A percentile compares a stretch with the other conserved stretches of the same genome.
Conservation (phyloP, 176 grass and related monocot species). For the Elaeis guineensis region DNA sequence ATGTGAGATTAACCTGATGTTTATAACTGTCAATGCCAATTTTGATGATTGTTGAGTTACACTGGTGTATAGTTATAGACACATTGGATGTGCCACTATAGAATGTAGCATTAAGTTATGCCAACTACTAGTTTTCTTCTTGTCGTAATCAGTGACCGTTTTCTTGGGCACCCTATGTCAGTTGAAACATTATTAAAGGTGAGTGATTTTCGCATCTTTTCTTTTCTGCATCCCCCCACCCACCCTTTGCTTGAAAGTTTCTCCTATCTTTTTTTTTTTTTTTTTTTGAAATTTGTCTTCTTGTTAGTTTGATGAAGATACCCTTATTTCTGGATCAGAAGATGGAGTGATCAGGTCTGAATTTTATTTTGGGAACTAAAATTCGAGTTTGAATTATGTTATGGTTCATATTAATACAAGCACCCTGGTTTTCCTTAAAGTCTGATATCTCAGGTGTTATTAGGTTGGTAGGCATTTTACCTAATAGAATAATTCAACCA, state of each 20-base stretch:
- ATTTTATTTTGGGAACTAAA: background rate
- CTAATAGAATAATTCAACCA: conserved; percentile 83
- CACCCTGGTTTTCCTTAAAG: background rate
- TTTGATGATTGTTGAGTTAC: no score
- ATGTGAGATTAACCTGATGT: no score
- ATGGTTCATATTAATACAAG: no score
- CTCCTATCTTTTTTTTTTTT: background rate
- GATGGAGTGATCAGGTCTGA: conserved; percentile 87
- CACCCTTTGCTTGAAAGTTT: background rate
- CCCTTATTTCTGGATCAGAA: conserved; percentile 74
- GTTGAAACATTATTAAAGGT: conserved; percentile 88
- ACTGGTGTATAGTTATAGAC: no score
- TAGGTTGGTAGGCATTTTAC: conserved; percentile 85
- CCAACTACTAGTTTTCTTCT: conserved; percentile 5
- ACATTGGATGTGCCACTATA: background rate
- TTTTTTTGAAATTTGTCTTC: conserved; percentile 10
- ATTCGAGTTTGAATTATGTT: no score
- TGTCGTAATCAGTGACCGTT: conserved; percentile 61
- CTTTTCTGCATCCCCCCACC: no score
- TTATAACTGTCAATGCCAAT: no score
- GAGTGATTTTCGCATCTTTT: conserved; percentile 3
- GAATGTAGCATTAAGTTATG: background rate
- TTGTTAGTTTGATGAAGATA: conserved; percentile 88
- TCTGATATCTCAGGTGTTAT: conserved; percentile 6
- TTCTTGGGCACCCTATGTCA: conserved; percentile 70